Conservation (phyloP, 2,329 filamentous ascomycete genomes). For the Neonectria ditissima region DNA sequence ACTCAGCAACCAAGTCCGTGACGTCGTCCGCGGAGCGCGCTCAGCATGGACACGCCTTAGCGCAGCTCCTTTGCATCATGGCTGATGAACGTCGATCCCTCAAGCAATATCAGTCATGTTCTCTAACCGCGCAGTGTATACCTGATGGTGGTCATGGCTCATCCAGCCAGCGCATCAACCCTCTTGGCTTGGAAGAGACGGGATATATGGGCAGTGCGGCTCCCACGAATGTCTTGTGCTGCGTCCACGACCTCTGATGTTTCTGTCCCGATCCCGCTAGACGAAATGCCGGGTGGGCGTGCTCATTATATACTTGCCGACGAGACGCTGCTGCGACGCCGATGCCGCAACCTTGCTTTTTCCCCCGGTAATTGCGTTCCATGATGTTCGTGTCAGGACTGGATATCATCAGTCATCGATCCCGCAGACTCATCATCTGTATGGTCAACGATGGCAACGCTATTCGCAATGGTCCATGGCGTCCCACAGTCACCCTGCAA, state of each 20-base stretch:
- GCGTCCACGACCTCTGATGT: conserved; percentile 12
- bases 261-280: background rate
- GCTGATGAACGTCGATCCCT: conserved; percentile 7
- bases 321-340: background rate
- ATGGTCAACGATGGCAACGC: conserved; percentile 23
- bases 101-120: conserved; percentile 21
- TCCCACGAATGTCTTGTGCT: background rate
- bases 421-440: conserved; percentile 21
- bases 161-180: background rate
- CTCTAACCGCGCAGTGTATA: conserved; percentile 14
- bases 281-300: conserved; percentile 11
- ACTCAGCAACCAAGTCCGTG: conserved; percentile 7
- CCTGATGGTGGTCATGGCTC: conserved; percentile 16
- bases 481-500: conserved; percentile 26
- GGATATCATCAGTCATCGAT: conserved; percentile 28
- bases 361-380: conserved; percentile 24
- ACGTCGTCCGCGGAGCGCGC: conserved; percentile 8
- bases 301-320: conserved; percentile 21
- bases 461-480: conserved; percentile 19
- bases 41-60: conserved; percentile 8
- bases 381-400: conserved; percentile 10
- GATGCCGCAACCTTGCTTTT: conserved; percentile 13
- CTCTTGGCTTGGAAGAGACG: background rate
- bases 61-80: conserved; percentile 18
- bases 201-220: conserved; percentile 8